Evolutionary conservation across 2,329 filamentous ascomycete genomes (phyloP).

Genomic region (Clonostachys solani): DNA sequence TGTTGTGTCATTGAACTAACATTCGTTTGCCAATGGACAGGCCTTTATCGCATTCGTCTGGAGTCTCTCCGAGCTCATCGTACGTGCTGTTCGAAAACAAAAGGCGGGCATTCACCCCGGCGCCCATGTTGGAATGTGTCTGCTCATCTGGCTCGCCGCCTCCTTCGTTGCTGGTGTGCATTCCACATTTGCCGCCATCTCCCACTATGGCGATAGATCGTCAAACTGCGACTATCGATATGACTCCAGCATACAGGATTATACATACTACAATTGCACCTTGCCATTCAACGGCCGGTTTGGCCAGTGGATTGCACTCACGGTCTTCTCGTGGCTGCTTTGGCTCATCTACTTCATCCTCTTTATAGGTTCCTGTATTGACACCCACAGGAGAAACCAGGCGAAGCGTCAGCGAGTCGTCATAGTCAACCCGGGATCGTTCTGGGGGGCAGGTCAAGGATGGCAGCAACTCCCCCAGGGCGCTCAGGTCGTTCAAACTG

Average conservation of each 20-base stretch:
- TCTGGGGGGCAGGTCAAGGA: slow-evolving; percentile 21
- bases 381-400: slow-evolving; percentile 23
- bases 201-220: too few relatives aligned
- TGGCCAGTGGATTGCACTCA: slow-evolving; percentile 9
- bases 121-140: slow-evolving; percentile 33
- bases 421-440: slow-evolving; percentile 16
- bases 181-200: slow-evolving; percentile 5
- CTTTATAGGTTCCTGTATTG: slow-evolving; percentile 33
- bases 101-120: slow-evolving; percentile 34
- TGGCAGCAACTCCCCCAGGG: slow-evolving; percentile 18
- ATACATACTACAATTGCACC: slow-evolving; percentile 3
- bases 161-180: slow-evolving; percentile 15
- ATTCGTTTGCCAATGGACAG: slow-evolving; percentile 12
- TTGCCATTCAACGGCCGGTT: slow-evolving; percentile 2
- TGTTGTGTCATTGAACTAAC: too few relatives aligned
- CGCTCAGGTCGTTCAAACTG: too few relatives aligned
- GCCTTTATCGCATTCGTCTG: slow-evolving; percentile 27
- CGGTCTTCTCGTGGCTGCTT: slow-evolving; percentile 15
- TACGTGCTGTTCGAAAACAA: slow-evolving; percentile 21
- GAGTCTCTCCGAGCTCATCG: slow-evolving; percentile 31
- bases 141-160: slow-evolving; percentile 33
- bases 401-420: slow-evolving; percentile 12
- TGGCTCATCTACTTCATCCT: slow-evolving; percentile 27
- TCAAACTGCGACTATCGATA: slow-evolving; percentile 6
- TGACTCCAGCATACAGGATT: slow-evolving; percentile 4